A percentile compares a stretch with the other conserved stretches of the same genome.
phyloP scores from a whole-genome alignment of 2,329 filamentous ascomycete species.

The Talaromyces pinophilus region DNA sequence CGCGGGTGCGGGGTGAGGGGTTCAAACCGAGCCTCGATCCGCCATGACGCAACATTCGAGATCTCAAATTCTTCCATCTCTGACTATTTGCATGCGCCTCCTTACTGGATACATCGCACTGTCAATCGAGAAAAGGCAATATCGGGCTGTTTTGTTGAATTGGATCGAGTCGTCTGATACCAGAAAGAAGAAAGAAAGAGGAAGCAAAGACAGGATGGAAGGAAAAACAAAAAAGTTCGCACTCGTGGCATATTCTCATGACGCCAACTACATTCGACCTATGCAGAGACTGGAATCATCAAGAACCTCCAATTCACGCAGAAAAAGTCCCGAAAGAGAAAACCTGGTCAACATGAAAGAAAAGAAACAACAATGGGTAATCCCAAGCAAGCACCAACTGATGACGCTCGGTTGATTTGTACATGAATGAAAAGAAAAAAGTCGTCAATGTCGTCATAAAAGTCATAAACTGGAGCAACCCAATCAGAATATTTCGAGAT shows the following conservation, averaged over 20 bases:
- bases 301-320: background rate
- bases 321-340: conserved; percentile 7
- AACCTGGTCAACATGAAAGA: background rate
- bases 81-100: background rate
- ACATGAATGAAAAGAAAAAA: conserved; percentile 21
- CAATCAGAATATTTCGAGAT: conserved; percentile 52
- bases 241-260: background rate
- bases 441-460: conserved; percentile 20
- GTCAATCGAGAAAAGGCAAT: background rate
- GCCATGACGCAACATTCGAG: background rate
- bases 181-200: background rate
- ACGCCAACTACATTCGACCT: background rate
- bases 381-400: background rate
- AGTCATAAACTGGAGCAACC: conserved; percentile 12
- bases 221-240: background rate
- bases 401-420: conserved; percentile 11
- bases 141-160: background rate
- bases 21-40: background rate
- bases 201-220: background rate
- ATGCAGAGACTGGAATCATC: background rate
- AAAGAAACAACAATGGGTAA: conserved; percentile 9
- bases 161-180: background rate
- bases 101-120: background rate
- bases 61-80: background rate
- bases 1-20: conserved; percentile 6